phyloP scores from a whole-genome alignment of 306 rosid species.

The Ochetophila trinervis region DNA sequence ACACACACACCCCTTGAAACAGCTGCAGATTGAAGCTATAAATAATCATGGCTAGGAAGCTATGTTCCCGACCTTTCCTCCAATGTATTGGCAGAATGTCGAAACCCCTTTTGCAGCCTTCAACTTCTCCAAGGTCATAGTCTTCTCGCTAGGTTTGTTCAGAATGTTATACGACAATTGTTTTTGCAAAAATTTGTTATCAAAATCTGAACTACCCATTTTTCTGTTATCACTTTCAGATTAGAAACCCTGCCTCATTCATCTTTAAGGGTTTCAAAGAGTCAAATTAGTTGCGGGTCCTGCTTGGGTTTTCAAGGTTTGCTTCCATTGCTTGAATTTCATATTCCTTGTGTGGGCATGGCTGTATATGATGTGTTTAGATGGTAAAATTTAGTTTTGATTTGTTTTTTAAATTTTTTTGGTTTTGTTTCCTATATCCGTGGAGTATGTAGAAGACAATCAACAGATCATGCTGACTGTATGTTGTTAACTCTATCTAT shows the following conservation, averaged over 20 bases:
- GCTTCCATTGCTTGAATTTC: slow-evolving; percentile 6
- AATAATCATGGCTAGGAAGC: slow-evolving; percentile 35
- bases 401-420: neutral
- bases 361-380: neutral
- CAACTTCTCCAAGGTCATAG: slow-evolving; percentile 38
- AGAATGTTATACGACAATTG: neutral
- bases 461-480: neutral
- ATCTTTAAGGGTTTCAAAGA: slow-evolving; percentile 18
- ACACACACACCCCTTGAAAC: too few relatives aligned
- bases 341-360: neutral
- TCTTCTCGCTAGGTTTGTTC: slow-evolving; percentile 7
- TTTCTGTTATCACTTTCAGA: slow-evolving; percentile 37
- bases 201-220: slow-evolving; percentile 13
- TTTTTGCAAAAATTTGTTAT: neutral
- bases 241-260: slow-evolving; percentile 21
- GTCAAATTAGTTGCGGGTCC: slow-evolving; percentile 21
- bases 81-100: slow-evolving; percentile 28
- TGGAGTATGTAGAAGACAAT: too few relatives aligned
- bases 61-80: slow-evolving; percentile 32
- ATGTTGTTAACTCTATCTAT: slow-evolving; percentile 14
- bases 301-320: slow-evolving; percentile 53
- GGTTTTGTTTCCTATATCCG: too few relatives aligned
- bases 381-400: neutral
- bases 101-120: slow-evolving; percentile 28
- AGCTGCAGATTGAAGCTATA: neutral